A percentile compares a stretch with the other conserved stretches of the same genome.
Evolutionary conservation across 768 basidiomycete genomes (phyloP).

Genomic region (Lanmaoa rubissima): DNA sequence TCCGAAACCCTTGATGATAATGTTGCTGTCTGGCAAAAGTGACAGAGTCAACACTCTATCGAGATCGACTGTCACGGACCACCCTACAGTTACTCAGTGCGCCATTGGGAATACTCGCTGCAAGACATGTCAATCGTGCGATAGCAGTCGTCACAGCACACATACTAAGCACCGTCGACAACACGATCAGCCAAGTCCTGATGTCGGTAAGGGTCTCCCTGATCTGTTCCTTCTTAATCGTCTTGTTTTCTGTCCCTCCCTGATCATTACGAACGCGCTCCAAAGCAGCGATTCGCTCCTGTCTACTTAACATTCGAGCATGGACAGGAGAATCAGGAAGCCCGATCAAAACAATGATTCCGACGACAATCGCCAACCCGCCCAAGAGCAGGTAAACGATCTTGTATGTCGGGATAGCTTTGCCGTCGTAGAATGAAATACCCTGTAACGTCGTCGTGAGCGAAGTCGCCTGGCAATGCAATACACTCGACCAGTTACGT

Average conservation of each 20-base stretch:
- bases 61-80: neutral
- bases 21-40: conserved; percentile 48
- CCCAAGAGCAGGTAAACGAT: conserved; percentile 62
- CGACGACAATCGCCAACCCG: conserved; percentile 58
- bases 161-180: conserved; percentile 59
- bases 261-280: conserved; percentile 69
- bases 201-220: conserved; percentile 55
- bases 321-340: conserved; percentile 66
- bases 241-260: conserved; percentile 61
- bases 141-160: neutral
- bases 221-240: conserved; percentile 56
- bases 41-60: neutral
- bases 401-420: conserved; percentile 52
- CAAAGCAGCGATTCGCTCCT: conserved; percentile 60
- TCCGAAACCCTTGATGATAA: conserved; percentile 62
- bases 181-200: conserved; percentile 60
- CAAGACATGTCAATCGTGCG: neutral
- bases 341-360: conserved; percentile 54
- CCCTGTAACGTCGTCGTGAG: conserved; percentile 36
- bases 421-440: conserved; percentile 52
- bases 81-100: conserved; percentile 60
- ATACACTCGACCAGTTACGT: conserved; percentile 35
- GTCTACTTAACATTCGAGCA: conserved; percentile 51
- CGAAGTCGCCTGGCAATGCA: neutral
- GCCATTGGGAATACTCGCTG: conserved; percentile 67